Evolutionary conservation across 352 stramenopile genomes (phyloP).

Genomic region (Phytophthora fragariaefolia): DNA sequence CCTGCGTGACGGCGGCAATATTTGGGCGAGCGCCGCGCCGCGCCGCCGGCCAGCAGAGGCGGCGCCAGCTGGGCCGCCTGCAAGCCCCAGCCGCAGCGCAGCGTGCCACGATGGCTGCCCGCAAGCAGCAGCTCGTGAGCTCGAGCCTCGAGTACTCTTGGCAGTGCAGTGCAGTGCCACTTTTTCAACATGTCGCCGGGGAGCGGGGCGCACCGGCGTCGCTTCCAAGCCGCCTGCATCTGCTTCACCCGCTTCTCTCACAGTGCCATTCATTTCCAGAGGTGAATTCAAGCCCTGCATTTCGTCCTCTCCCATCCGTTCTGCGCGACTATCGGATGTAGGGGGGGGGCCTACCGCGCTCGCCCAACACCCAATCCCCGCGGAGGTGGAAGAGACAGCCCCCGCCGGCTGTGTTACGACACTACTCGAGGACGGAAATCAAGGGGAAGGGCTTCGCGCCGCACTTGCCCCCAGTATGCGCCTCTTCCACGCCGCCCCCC

Average conservation of each 20-base stretch:
- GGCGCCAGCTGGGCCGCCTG: constrained; percentile 14
- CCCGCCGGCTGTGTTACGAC: constrained; percentile 31
- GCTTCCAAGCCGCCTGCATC: too few species aligned
- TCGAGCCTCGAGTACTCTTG: too few species aligned
- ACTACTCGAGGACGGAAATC: constrained; percentile 40
- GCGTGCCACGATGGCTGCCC: constrained; percentile 1
- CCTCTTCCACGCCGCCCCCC: neutral
- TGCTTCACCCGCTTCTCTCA: too few species aligned
- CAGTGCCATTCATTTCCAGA: too few species aligned
- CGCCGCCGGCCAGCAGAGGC: constrained; percentile 15
- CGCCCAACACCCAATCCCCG: neutral
- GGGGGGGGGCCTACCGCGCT: too few species aligned
- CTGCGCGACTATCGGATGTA: too few species aligned
- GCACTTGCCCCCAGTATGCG: constrained; percentile 36
- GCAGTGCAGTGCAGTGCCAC: constrained; percentile 3
- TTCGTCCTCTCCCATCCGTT: too few species aligned
- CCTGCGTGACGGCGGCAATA: constrained; percentile 10
- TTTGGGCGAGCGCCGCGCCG: constrained; percentile 12
- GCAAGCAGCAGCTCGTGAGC: constrained; percentile 18
- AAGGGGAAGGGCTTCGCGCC: constrained; percentile 13
- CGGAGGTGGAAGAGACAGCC: constrained; percentile 41
- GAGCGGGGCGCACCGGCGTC: too few species aligned
- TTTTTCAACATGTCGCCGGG: constrained; percentile 32
- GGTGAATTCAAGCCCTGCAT: too few species aligned
- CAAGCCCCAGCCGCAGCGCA: constrained; percentile 3